phyloP scores from a whole-genome alignment of 208 protist genomes.

The Trypanosoma platydactyli region DNA sequence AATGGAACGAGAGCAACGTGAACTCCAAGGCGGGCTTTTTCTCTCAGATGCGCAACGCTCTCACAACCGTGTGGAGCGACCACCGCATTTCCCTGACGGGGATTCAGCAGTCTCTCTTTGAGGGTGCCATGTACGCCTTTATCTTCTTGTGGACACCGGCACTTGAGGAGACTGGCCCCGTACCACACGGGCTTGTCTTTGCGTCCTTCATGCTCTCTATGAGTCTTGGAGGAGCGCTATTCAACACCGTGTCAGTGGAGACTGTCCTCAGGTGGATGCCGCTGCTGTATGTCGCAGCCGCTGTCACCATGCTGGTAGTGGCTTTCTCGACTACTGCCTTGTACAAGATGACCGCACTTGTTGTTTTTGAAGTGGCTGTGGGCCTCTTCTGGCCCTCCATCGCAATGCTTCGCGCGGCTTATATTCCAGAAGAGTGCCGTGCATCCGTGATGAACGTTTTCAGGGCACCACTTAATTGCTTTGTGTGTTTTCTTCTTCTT shows the following conservation, averaged over 20 bases:
- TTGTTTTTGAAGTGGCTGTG: conserved; percentile 31
- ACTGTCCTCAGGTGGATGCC: background rate
- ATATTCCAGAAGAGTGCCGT: conserved; percentile 38
- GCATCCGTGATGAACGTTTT: conserved; percentile 49
- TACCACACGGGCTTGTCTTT: conserved; percentile 54
- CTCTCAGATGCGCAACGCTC: conserved; percentile 19
- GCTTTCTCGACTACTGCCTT: conserved; percentile 10
- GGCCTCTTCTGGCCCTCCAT: conserved; percentile 45
- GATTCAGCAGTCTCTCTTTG: conserved; percentile 76
- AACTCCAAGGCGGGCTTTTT: conserved; percentile 1
- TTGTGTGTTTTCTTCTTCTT: conserved; percentile 34
- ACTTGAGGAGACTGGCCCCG: conserved; percentile 41
- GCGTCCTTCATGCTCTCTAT: conserved; percentile 39
- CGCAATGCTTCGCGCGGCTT: conserved; percentile 28
- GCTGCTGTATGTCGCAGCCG: conserved; percentile 12
- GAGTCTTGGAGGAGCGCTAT: conserved; percentile 34
- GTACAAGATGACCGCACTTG: conserved; percentile 27
- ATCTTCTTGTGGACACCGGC: conserved; percentile 92
- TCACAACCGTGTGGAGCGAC: conserved; percentile 14
- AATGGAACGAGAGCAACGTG: conserved; percentile 82
- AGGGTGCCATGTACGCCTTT: conserved; percentile 86
- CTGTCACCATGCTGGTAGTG: conserved; percentile 7
- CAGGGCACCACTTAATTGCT: conserved; percentile 32
- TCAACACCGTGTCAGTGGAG: conserved; percentile 22
- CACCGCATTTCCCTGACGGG: conserved; percentile 42